Evolutionary conservation across 202 grass and related monocot genomes (phyloP), one percentile per base, ranked within the genome.

Genomic region (Hordeum pubiflorum): DNA sequence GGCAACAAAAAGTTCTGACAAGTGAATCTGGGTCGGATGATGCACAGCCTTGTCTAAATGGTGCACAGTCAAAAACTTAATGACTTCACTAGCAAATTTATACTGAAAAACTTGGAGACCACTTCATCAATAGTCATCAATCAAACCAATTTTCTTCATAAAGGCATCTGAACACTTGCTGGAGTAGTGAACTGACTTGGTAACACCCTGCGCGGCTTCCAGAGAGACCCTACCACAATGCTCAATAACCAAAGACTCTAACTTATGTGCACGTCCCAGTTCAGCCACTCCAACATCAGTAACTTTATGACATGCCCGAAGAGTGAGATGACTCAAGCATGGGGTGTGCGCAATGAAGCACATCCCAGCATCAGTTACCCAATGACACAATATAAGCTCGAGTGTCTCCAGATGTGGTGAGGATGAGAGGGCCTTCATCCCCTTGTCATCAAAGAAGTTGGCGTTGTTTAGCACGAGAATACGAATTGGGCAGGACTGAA

Each of bases 321-420:
- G 87, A 6, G 13, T 81, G 21, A 94, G 89, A 77, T 63, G 71
- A 66, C 58, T 79, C 79, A 94, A 83, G 64, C 29, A 59, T 4
- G 79, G 82, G 21, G 55, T 73, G 15, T 18, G 20, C 1, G 36
- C 21, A 9, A 89, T 67, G 66, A 64, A 83, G 38, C 44, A 29
- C 67, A 94, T 78, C 54, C 92, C 92, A 20, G 58, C 71, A 76
- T 91, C 82, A 58, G 69, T 75, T 48, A 91, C 79, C 11, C 82
- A 12, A 7, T 12, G 2, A 87, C 18, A 44, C 75, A 83, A 50
- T 83, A 83, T 54, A 55, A 94, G 79, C 73, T 88, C 76, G 1
- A 89, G 66, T 26, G 44, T 81, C 68, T 92, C 87, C 61, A 95
- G 57, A 48, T 75, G 72, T 4, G 54, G 58, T 5, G 82, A 52